Base-by-base conservation (phyloP, 805 yeast species). In the Wickerhamomyces bisporus region DNA sequence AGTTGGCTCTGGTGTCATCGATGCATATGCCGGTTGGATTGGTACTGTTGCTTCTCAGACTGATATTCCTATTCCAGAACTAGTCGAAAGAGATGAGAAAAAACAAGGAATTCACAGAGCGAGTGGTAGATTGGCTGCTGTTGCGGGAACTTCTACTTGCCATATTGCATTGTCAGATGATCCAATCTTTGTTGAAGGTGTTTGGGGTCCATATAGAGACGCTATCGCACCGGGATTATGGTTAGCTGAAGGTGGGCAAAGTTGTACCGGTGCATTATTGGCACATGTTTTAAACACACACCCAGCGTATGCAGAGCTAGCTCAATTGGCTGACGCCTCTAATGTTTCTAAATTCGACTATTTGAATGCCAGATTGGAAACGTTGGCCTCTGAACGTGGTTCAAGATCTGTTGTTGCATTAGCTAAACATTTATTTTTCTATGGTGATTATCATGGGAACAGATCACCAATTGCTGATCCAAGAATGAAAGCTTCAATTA, bases 211-310 rank as follows among this genome's bases (percentile, higher is more conserved):
- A 3, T 93, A 93, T 64, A 74, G 88, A 53, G 96, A 89, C 61
- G 95, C 86, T 5, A 73, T 91, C 68, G 84, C 94, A n/a, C 82
- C 84, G 21, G 87, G 80, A 6, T 81, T 70, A 54, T 93, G 98
- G 98, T 71, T 89, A 47, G 96, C 98, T 12, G 98, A 93, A 64
- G 98, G 98, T 57, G 98, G 98, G n/a, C 98, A 93, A 62, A 82
- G 94, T 13, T 85, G 96, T 58, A 93, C 98, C 2, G 98, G 98
- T 50, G 96, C 94, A 23, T 72, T 93, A 28, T 71, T 93, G 46
- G 91, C 93, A 2, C 95, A 86, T 60, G 91, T 91, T 13, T 62
- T 93, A 44, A 71, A 86, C 11, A 81, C 86, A 9, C 98, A 93
- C 57, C 96, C 97, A 0, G 95, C 98, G 0, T 79, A 79, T 49